phyloP scores from a whole-genome alignment of 805 yeast genomes.

The Novakomyces olei region DNA sequence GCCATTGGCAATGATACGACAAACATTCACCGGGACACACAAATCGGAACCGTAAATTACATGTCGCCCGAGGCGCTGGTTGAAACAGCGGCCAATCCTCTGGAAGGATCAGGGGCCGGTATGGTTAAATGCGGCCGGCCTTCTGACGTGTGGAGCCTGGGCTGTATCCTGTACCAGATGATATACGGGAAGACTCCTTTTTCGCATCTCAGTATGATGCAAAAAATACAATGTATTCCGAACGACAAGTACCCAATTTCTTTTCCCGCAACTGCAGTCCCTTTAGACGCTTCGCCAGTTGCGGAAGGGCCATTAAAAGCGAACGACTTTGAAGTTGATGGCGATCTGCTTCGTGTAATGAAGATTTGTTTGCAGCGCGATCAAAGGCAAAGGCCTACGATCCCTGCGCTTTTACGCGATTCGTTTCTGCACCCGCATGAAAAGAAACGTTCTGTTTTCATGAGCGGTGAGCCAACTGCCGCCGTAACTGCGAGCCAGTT shows the following conservation, averaged over 20 bases:
- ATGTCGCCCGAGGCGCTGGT: conserved; percentile 94
- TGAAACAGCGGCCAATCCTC: conserved; percentile 27
- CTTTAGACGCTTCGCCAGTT: background rate
- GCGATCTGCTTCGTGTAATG: conserved; percentile 48
- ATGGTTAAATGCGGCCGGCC: conserved; percentile 68
- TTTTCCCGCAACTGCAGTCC: conserved; percentile 26
- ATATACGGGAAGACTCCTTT: conserved; percentile 84
- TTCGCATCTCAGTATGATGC: conserved; percentile 53
- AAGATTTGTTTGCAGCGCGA: conserved; percentile 49
- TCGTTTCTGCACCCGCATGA: conserved; percentile 64
- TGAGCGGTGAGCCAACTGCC: too few relatives aligned
- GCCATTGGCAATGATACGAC: conserved; percentile 83
- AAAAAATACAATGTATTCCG: conserved; percentile 63
- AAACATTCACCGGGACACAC: conserved; percentile 71
- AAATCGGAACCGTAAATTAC: conserved; percentile 87
- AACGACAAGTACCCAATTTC: conserved; percentile 54
- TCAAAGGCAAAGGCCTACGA: conserved; percentile 43
- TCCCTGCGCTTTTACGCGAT: conserved; percentile 34
- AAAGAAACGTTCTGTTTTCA: too few relatives aligned
- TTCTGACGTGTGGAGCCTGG: conserved; percentile 95
- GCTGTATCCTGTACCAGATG: conserved; percentile 90
- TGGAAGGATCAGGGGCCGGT: conserved; percentile 16
- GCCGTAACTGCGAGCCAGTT: too few relatives aligned
- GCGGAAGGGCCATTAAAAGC: conserved; percentile 1
- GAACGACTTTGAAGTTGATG: conserved; percentile 28